Conservation (phyloP, 2,329 filamentous ascomycete genomes). For the Microcyclospora tardicrescens region DNA sequence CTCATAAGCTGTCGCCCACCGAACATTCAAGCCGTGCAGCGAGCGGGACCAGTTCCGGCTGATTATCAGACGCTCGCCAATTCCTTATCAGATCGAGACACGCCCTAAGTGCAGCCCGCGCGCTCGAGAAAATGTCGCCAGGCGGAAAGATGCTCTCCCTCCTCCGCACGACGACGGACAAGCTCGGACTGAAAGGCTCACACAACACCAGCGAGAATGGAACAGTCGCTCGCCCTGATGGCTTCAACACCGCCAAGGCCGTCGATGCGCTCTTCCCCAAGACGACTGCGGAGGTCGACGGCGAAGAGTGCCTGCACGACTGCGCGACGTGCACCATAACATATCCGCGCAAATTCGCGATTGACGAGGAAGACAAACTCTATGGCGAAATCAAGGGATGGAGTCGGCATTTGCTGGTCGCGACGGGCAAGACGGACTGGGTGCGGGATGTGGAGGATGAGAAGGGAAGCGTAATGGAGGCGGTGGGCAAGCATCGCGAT, state of each 20-base stretch:
- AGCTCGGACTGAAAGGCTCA: slow-evolving; percentile 15
- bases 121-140: not conserved
- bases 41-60: too few relatives aligned
- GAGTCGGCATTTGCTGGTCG: slow-evolving; percentile 80
- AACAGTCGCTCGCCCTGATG: slow-evolving; percentile 20
- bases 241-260: slow-evolving; percentile 36
- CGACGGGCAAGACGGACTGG: slow-evolving; percentile 95
- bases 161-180: slow-evolving; percentile 11
- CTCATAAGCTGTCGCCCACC: too few relatives aligned
- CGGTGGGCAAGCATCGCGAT: slow-evolving; percentile 28
- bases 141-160: slow-evolving; percentile 14
- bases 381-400: slow-evolving; percentile 80
- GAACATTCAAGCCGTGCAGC: too few relatives aligned
- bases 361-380: slow-evolving; percentile 65
- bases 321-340: slow-evolving; percentile 68
- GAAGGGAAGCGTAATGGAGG: slow-evolving; percentile 48
- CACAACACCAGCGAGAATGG: slow-evolving; percentile 8
- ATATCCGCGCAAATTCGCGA: slow-evolving; percentile 60
- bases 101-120: not conserved
- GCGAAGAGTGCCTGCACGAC: slow-evolving; percentile 78
- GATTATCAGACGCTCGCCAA: not conserved
- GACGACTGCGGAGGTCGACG: slow-evolving; percentile 64
- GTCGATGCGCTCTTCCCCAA: slow-evolving; percentile 54
- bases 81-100: not conserved
- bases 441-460: slow-evolving; percentile 79